Evolutionary conservation across 768 basidiomycete species (phyloP).

Genomic region (Fibroporia radiculosa): DNA sequence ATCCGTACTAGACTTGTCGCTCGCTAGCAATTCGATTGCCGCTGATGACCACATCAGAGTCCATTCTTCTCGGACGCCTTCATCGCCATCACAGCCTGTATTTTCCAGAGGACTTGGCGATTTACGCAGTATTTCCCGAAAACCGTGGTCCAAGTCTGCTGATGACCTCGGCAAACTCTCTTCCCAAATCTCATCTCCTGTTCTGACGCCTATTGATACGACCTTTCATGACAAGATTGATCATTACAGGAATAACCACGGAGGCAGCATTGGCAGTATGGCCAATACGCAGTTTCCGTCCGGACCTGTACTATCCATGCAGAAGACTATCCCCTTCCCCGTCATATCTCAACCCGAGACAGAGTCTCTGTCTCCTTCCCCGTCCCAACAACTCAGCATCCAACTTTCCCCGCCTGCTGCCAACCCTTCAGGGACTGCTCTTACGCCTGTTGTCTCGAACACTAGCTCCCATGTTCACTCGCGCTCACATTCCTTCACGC

Average conservation of each 20-base stretch:
- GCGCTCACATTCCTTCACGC: conserved; percentile 65
- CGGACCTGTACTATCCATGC: conserved; percentile 6
- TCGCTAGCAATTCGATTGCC: conserved; percentile 33
- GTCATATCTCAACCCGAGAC: conserved; percentile 19
- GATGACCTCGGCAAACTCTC: conserved; percentile 64
- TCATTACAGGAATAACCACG: conserved; percentile 57
- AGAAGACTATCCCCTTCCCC: conserved; percentile 26
- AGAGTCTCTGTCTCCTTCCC: conserved; percentile 26
- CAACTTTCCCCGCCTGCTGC: conserved; percentile 17
- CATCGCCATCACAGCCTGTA: conserved; percentile 25
- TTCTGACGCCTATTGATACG: conserved; percentile 32
- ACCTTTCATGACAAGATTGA: conserved; percentile 56
- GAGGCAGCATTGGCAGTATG: conserved; percentile 33
- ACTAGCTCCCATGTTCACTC: conserved; percentile 40
- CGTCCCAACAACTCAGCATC: conserved; percentile 15
- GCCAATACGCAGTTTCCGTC: conserved; percentile 17
- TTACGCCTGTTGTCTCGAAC: conserved; percentile 20
- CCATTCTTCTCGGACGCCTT: conserved; percentile 19
- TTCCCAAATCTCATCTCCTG: conserved; percentile 20
- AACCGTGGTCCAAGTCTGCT: conserved; percentile 72
- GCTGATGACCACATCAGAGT: conserved; percentile 25
- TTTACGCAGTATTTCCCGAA: conserved; percentile 59
- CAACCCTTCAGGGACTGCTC: conserved; percentile 12
- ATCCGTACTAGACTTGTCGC: conserved; percentile 58
- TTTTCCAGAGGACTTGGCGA: conserved; percentile 45